A percentile compares a stretch with the other conserved stretches of the same genome.
Evolutionary conservation across 164 flowering plant genomes (phyloP).

Genomic region (Vitis amurensis): DNA sequence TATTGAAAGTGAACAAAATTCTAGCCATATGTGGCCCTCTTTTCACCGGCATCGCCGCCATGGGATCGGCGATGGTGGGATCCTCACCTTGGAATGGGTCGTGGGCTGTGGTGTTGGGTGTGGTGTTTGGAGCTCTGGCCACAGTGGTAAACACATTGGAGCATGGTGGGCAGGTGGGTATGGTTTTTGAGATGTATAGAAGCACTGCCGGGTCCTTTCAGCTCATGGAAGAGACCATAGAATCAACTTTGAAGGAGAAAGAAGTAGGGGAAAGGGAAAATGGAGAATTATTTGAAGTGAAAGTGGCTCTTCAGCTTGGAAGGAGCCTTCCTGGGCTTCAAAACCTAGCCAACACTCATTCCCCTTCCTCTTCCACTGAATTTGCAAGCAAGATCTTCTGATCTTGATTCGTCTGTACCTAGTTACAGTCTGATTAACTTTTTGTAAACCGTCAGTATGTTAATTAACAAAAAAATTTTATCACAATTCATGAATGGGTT

Average conservation of each 20-base stretch:
- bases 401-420: not conserved
- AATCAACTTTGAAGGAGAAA: conserved; percentile 24
- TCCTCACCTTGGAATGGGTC: conserved; percentile 20
- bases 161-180: conserved; percentile 61
- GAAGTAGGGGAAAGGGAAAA: conserved; percentile 30
- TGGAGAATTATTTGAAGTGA: conserved; percentile 14
- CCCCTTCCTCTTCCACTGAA: not conserved
- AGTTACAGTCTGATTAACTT: no score
- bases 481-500: no score
- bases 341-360: not conserved
- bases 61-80: conserved; percentile 24
- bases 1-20: conserved; percentile 29
- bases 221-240: conserved; percentile 37
- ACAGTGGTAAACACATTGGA: conserved; percentile 41
- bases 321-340: conserved; percentile 13
- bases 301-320: conserved; percentile 16
- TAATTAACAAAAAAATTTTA: no score
- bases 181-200: conserved; percentile 61
- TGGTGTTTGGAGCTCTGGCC: conserved; percentile 46
- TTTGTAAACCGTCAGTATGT: no score
- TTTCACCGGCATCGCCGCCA: conserved; percentile 38
- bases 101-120: conserved; percentile 24
- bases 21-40: conserved; percentile 33
- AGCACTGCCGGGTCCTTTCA: conserved; percentile 40
- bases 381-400: conserved; percentile 19